A percentile compares a stretch with the other conserved stretches of the same genome.
Conservation (phyloP, 768 basidiomycete species). For the Kwoniella mangroviensis region DNA sequence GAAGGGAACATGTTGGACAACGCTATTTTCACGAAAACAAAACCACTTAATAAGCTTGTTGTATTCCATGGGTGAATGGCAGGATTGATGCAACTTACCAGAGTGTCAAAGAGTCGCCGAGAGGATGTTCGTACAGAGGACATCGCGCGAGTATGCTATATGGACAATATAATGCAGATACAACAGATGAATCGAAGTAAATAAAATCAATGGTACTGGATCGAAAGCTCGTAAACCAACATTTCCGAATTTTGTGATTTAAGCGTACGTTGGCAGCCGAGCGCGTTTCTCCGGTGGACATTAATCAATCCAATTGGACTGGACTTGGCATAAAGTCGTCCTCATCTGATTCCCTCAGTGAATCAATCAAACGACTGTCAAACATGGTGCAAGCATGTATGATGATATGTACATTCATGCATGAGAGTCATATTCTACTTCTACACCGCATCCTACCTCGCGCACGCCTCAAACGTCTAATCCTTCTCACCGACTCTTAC, state of each 20-base stretch:
- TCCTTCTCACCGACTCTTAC: conserved; percentile 60
- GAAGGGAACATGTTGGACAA: conserved; percentile 19
- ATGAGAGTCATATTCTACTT: conserved; percentile 1
- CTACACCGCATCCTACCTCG: not conserved
- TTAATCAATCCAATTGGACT: not conserved
- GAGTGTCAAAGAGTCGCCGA: not conserved
- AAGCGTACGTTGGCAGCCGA: not conserved
- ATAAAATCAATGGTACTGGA: not conserved
- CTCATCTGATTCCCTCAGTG: too few relatives aligned
- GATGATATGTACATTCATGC: conserved; percentile 13
- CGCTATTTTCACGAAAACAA: conserved; percentile 1
- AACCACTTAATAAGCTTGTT: not conserved
- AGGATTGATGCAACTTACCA: too few relatives aligned
- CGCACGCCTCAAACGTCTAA: conserved; percentile 36
- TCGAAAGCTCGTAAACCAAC: not conserved
- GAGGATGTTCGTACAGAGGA: conserved; percentile 14
- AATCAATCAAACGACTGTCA: too few relatives aligned
- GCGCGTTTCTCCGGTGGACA: not conserved
- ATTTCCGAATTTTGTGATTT: not conserved
- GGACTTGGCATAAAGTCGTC: too few relatives aligned
- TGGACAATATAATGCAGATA: too few relatives aligned
- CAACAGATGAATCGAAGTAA: too few relatives aligned
- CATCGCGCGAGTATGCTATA: not conserved
- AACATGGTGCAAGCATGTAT: not conserved
- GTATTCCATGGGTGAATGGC: too few relatives aligned